These are phyloP conservation scores for Physaria fendleri DNA, from an alignment of 345 rosid species.

Conservation along the genomic window DNA sequence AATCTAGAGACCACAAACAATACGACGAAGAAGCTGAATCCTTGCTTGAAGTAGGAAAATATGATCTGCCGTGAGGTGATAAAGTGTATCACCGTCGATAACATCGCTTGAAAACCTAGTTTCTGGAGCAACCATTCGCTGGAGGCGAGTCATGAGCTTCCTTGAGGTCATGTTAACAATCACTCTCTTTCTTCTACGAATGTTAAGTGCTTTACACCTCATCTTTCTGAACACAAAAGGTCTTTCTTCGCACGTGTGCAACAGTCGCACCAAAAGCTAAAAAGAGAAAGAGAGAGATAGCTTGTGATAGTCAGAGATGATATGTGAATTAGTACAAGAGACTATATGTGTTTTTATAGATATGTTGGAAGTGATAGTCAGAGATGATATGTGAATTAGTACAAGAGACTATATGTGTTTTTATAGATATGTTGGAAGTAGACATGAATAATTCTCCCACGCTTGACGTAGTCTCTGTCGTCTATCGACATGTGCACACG, in stretches of 20 bases:
- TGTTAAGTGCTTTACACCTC: constrained; percentile 25
- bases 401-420: neutral
- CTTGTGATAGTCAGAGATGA: neutral
- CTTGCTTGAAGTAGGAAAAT: constrained; percentile 27
- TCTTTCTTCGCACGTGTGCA: neutral
- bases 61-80: constrained; percentile 29
- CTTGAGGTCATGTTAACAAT: constrained; percentile 18
- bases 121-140: constrained; percentile 28
- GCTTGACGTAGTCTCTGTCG: constrained; percentile 19
- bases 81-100: constrained; percentile 23
- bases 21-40: constrained; percentile 30
- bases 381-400: neutral
- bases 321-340: neutral
- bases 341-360: neutral
- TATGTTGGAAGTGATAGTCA: neutral
- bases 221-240: constrained; percentile 21
- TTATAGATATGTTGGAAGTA: constrained; percentile 3
- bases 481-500: no score
- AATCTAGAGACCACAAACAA: constrained; percentile 28
- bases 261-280: neutral
- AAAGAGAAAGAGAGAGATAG: neutral
- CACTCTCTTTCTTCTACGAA: constrained; percentile 28
- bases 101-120: constrained; percentile 9
- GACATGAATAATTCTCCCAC: constrained; percentile 16
- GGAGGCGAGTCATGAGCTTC: constrained; percentile 32